These are phyloP conservation scores for Crithidia mellificae DNA, from an alignment of 208 protist species.

Conservation along the genomic window DNA sequence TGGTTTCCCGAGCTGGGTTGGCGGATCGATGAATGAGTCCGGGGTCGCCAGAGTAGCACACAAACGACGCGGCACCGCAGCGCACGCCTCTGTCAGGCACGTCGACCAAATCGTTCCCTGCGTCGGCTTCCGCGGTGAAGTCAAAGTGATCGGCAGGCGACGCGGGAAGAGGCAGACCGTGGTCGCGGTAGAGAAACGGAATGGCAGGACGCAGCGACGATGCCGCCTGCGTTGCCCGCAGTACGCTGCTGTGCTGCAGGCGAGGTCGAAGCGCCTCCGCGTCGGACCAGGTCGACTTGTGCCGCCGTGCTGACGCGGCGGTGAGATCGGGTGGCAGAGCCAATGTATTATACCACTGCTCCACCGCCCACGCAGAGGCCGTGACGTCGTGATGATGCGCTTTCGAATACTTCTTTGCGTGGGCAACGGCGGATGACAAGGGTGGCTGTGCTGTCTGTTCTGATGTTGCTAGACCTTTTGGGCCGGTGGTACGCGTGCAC, in stretches of 20 bases:
- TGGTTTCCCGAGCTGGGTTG: not conserved
- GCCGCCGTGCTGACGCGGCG: not conserved
- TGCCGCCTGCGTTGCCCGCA: not conserved
- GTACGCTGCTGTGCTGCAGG: constrained; percentile 3
- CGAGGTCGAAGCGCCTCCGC: constrained; percentile 5
- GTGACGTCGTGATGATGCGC: too few relatives aligned
- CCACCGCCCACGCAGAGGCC: not conserved
- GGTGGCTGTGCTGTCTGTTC: too few relatives aligned
- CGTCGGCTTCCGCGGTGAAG: too few relatives aligned
- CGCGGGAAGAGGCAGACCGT: not conserved
- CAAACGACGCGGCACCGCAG: constrained; percentile 24
- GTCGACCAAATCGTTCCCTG: too few relatives aligned
- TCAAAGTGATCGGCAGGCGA: not conserved
- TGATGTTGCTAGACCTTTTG: not conserved
- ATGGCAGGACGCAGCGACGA: not conserved
- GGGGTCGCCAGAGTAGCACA: constrained; percentile 33
- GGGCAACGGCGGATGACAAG: too few relatives aligned
- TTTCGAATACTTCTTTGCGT: too few relatives aligned
- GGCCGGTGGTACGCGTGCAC: too few relatives aligned
- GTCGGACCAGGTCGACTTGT: not conserved
- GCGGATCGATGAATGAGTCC: not conserved
- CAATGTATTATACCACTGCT: constrained; percentile 4
- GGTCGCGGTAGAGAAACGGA: constrained; percentile 19
- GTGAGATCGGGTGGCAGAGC: not conserved
- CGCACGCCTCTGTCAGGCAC: constrained; percentile 12